Percentiles rank a stretch among this genome's conserved stretches.
These are phyloP conservation scores for Cutaneotrichosporon sp. DNA, from an alignment of 1,284 basidiomycete genomes.

Conservation along the genomic window DNA sequence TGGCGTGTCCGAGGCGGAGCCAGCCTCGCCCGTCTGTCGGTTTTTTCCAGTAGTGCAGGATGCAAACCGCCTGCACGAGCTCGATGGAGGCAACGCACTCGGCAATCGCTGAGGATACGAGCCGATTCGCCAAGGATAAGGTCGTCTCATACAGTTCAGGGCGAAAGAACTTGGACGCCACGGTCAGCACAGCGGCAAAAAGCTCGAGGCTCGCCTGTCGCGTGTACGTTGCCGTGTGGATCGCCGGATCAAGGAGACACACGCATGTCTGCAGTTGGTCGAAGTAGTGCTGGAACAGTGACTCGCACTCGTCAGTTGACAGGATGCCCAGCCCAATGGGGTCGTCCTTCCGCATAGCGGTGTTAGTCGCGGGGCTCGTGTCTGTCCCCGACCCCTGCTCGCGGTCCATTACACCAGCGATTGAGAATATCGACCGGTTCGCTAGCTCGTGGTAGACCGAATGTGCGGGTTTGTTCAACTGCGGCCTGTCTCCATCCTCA, in stretches of 20 bases:
- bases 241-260: slow-evolving; percentile 20
- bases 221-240: slow-evolving; percentile 19
- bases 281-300: slow-evolving; percentile 23
- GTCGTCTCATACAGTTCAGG: slow-evolving; percentile 20
- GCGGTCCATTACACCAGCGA: slow-evolving; percentile 22
- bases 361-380: not conserved
- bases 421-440: slow-evolving; percentile 18
- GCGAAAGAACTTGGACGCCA: slow-evolving; percentile 22
- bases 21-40: slow-evolving; percentile 18
- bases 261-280: slow-evolving; percentile 26
- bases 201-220: slow-evolving; percentile 14
- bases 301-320: slow-evolving; percentile 21
- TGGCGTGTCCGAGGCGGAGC: slow-evolving; percentile 29
- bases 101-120: slow-evolving; percentile 14
- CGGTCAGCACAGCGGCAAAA: slow-evolving; percentile 19
- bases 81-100: slow-evolving; percentile 18
- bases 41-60: slow-evolving; percentile 25
- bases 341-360: slow-evolving; percentile 9
- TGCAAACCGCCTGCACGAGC: slow-evolving; percentile 23
- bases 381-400: not conserved
- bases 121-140: slow-evolving; percentile 11
- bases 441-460: slow-evolving; percentile 23
- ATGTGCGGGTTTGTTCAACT: slow-evolving; percentile 15
- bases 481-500: not conserved
- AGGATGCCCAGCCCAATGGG: slow-evolving; percentile 16